Evolutionary conservation across 495 filamentous ascomycete genomes (phyloP).

Genomic region (Parachaetomium inaequale): DNA sequence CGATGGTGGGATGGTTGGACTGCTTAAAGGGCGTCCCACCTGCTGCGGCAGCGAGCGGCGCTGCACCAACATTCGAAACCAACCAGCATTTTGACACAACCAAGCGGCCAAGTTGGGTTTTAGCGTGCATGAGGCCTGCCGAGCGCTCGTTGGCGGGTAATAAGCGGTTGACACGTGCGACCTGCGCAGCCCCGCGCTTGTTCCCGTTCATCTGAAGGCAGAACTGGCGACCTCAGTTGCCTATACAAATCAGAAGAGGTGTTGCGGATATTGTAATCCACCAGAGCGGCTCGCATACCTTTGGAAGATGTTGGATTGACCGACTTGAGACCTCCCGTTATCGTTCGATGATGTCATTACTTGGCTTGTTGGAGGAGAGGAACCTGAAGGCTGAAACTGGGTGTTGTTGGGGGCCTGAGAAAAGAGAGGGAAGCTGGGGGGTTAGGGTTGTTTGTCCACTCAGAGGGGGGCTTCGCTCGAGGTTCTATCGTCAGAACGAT

Average conservation of each 20-base stretch:
- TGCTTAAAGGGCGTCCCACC: neutral
- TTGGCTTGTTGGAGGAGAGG: neutral
- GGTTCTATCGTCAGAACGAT: too few species aligned
- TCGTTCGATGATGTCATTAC: neutral
- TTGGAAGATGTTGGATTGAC: neutral
- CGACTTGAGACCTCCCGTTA: too few species aligned
- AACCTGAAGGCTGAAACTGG: too few species aligned
- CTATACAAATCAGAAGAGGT: neutral
- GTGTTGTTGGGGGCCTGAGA: neutral
- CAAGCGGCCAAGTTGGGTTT: neutral
- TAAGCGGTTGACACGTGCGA: constrained; percentile 21
- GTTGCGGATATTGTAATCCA: neutral
- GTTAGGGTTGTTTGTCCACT: too few species aligned
- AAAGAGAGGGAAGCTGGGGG: neutral
- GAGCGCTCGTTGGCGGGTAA: constrained; percentile 6
- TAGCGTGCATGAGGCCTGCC: constrained; percentile 3
- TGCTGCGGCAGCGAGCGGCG: constrained; percentile 18
- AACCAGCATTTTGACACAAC: constrained; percentile 9
- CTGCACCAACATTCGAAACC: constrained; percentile 19
- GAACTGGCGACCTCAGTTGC: constrained; percentile 8
- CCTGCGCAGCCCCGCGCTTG: neutral
- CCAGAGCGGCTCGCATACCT: neutral
- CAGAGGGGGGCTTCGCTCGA: too few species aligned
- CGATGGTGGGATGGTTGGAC: neutral
- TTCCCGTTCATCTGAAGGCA: neutral